Conservation (phyloP, 202 grass and related monocot species). For the Bolboschoenoplectus hybrid region DNA sequence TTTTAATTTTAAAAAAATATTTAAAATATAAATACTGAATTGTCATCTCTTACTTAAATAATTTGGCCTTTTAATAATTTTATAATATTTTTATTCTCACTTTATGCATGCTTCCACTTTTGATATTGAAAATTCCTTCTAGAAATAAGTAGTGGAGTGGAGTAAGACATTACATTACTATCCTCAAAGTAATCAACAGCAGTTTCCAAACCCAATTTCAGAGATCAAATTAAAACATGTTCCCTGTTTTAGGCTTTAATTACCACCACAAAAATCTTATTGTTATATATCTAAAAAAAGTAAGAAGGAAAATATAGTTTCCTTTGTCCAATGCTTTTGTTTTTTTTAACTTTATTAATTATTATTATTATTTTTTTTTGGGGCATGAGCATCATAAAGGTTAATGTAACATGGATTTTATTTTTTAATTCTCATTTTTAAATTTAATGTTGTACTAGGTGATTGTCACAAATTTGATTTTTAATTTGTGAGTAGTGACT, state of each 20-base stretch:
- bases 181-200: background rate
- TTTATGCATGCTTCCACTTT: background rate
- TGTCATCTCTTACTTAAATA: background rate
- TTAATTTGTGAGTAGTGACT: background rate
- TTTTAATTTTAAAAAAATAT: no score
- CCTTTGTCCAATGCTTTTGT: background rate
- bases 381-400: background rate
- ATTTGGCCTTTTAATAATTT: background rate
- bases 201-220: background rate
- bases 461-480: background rate
- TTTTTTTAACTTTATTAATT: background rate
- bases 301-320: background rate
- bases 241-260: conserved; percentile 14
- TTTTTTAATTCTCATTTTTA: background rate
- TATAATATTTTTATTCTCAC: background rate
- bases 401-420: background rate
- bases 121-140: conserved; percentile 10
- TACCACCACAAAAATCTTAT: background rate
- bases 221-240: conserved; percentile 21
- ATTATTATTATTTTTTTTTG: background rate
- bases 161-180: conserved; percentile 13
- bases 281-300: background rate
- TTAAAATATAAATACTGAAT: no score
- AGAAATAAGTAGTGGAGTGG: background rate
- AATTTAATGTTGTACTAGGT: background rate